Percentiles rank a stretch among this genome's conserved stretches.
phyloP scores from a whole-genome alignment of 2,329 filamentous ascomycete genomes.

The Cytospora paraplurivora region DNA sequence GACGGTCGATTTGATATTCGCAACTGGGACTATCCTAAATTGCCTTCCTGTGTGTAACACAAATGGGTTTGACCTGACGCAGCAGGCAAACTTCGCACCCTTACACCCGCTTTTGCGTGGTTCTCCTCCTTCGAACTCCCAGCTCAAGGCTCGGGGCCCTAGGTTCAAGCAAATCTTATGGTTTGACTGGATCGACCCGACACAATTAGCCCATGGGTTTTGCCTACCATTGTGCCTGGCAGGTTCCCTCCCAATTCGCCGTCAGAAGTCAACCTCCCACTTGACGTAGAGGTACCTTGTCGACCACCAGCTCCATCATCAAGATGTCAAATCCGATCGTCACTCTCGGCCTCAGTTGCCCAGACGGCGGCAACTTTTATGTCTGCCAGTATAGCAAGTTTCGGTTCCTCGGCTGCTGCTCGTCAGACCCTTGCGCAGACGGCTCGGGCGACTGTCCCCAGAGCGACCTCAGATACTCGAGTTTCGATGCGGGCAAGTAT shows the following conservation, averaged over 20 bases:
- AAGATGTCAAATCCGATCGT: constrained; percentile 11
- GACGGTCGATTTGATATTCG: not conserved
- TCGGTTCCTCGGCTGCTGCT: constrained; percentile 46
- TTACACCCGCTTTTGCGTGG: not conserved
- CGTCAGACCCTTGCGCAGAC: constrained; percentile 39
- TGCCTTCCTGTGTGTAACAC: not conserved
- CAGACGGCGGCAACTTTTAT: constrained; percentile 39
- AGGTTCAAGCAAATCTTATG: not conserved
- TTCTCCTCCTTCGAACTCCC: not conserved
- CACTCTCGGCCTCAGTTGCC: constrained; percentile 34
- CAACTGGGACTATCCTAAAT: not conserved
- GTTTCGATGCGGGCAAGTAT: constrained; percentile 36
- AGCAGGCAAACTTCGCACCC: not conserved
- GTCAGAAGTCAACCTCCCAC: not conserved
- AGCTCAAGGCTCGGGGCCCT: not conserved
- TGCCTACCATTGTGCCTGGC: not conserved
- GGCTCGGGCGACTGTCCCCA: constrained; percentile 40
- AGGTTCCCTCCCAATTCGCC: not conserved
- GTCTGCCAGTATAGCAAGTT: constrained; percentile 37
- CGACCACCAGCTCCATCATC: not conserved
- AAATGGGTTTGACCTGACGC: not conserved
- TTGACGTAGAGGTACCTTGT: not conserved
- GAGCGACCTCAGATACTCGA: constrained; percentile 33
- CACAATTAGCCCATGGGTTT: not conserved
- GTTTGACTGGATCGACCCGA: not conserved